Conservation (phyloP, 257 asterid genomes). For the Eustoma russellianum region DNA sequence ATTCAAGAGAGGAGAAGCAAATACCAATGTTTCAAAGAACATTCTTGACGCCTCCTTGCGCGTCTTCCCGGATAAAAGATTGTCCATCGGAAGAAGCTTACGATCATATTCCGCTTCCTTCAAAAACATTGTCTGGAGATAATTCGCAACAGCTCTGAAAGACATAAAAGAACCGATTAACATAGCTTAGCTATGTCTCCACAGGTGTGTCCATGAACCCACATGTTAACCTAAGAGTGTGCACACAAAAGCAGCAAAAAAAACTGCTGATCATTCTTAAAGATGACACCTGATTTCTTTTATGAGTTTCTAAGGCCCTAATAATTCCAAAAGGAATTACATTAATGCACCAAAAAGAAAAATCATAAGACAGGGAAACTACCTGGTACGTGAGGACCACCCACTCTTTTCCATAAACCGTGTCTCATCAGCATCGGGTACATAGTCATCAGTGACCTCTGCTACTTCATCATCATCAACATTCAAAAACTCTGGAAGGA, state of each 20-base stretch:
- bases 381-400: conserved; percentile 99
- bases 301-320: not conserved
- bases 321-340: not conserved
- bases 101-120: conserved; percentile 64
- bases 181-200: not conserved
- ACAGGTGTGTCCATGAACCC: not conserved
- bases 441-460: conserved; percentile 58
- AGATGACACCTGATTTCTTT: not conserved
- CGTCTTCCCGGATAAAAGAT: conserved; percentile 62
- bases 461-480: conserved; percentile 72
- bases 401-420: conserved; percentile 68
- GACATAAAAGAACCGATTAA: not conserved
- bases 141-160: conserved; percentile 84
- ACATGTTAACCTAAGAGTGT: no score
- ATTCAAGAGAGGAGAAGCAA: no score
- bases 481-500: conserved; percentile 74
- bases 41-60: conserved; percentile 95
- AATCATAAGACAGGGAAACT: conserved; percentile 5
- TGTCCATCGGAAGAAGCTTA: conserved; percentile 51
- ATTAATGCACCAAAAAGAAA: not conserved
- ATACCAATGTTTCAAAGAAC: conserved; percentile 93
- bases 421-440: conserved; percentile 49
- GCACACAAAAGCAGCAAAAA: not conserved
- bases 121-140: conserved; percentile 56
- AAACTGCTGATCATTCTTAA: conserved; percentile 6